Percentiles rank a stretch among this genome's conserved stretches.
These are phyloP conservation scores for Flaveria sonorensis DNA, from an alignment of 129 eudicot species.

Conservation along the genomic window DNA sequence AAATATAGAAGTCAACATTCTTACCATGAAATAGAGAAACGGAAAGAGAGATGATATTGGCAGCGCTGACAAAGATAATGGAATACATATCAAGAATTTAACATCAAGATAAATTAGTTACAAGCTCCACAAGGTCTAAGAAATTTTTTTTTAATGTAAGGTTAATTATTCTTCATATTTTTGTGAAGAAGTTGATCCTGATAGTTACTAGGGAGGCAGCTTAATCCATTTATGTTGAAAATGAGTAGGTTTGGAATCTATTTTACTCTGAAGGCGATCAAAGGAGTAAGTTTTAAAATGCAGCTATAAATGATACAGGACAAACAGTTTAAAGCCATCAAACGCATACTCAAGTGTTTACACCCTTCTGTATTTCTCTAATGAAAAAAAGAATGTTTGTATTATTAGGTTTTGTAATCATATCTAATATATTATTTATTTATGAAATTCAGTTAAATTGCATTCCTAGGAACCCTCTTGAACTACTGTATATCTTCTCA, in stretches of 20 bases:
- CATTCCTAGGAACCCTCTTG: not conserved
- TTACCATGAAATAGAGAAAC: constrained; percentile 89
- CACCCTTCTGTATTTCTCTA: too few relatives aligned
- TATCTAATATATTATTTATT: not conserved
- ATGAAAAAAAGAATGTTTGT: too few relatives aligned
- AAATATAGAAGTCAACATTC: constrained; percentile 12
- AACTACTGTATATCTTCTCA: not conserved
- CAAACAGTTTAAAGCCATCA: not conserved
- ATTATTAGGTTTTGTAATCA: not conserved
- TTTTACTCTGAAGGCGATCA: not conserved
- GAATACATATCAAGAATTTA: not conserved
- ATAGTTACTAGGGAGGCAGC: not conserved
- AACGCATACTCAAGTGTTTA: too few relatives aligned
- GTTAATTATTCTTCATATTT: not conserved
- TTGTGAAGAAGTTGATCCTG: not conserved
- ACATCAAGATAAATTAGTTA: not conserved
- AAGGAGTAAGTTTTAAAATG: not conserved
- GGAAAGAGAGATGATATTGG: constrained; percentile 91
- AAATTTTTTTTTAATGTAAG: not conserved
- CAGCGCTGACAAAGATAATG: constrained; percentile 56
- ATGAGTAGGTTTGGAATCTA: not conserved
- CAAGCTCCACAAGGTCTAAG: not conserved
- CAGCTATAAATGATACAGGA: not conserved
- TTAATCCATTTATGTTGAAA: not conserved
- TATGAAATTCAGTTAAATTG: not conserved